Base-by-base conservation (phyloP, 805 yeast genomes). In the Pichia deserticola region DNA sequence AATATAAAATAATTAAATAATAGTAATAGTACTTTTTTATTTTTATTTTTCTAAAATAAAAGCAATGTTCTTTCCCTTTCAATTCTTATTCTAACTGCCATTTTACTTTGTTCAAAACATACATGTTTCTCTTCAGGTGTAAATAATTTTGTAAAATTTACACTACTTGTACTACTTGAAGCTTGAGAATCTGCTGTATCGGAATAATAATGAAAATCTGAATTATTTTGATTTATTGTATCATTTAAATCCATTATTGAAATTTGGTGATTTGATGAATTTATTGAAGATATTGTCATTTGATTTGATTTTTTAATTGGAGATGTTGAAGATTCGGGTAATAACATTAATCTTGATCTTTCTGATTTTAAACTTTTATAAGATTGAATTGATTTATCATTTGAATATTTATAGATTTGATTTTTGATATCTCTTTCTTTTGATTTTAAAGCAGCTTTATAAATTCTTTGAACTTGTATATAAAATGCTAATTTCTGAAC, bases 391-490 rank as follows among this genome's bases (percentile, higher is more conserved):
- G 52, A 43, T 12, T 43, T 45, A 35, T 48, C 52, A 11, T 13
- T 45, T 15, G 55, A 39, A 43, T 30, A 47, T 28, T 45, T 48
- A 25, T 40, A 36, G 15, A 43, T 8, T 13, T 44, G 25, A 33
- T 51, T 40, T 36, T 41, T 50, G 13, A 37, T 28, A 7, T 55
- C 54, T 27, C 46, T 43, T 47, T 54, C 49, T 32, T 57, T 50
- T 11, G 47, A 5, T 51, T 60, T 63, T 1, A 73, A 49, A 28
- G 71, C 61, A 3, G 81, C 82, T 56, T 75, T 76, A 62, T 75
- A 82, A 10, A 84, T 76, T 44, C 90, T 65, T 10, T 77, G 78
- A n/a, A 82, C 77, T 63, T 84, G 90, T 13, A 83, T 78, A 49
- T 77, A 73, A 47, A 79, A 74, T 13, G 86, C 86, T 44, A 84